Percentiles rank a stretch among this genome's conserved stretches.
Conservation (phyloP, 2,329 filamentous ascomycete species). For the Aspergillus udagawae region DNA sequence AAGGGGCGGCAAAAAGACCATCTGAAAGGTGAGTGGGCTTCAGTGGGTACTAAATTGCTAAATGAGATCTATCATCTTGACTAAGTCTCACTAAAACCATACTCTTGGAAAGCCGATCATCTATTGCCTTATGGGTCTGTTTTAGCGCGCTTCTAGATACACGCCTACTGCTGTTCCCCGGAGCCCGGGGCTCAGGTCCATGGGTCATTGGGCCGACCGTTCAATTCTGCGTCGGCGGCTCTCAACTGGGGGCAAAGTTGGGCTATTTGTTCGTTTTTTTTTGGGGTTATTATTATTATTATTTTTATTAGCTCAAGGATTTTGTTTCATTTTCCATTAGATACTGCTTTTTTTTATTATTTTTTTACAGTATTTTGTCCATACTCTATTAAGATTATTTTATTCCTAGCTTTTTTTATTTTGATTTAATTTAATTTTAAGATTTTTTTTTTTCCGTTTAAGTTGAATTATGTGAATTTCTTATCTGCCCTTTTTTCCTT, state of each 20-base stretch:
- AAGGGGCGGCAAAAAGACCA: background rate
- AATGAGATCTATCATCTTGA: conserved; percentile 38
- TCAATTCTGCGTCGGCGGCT: conserved; percentile 22
- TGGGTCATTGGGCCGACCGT: conserved; percentile 21
- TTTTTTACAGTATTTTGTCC: conserved; percentile 12
- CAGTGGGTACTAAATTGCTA: background rate
- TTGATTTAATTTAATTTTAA: too few relatives aligned
- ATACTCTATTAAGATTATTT: conserved; percentile 11
- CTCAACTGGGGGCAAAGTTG: conserved; percentile 10
- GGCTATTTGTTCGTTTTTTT: conserved; percentile 4
- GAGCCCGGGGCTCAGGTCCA: conserved; percentile 29
- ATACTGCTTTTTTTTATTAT: background rate
- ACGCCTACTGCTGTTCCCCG: conserved; percentile 31
- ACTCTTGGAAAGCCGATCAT: conserved; percentile 34
- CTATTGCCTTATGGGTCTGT: conserved; percentile 24
- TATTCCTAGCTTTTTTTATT: conserved; percentile 2
- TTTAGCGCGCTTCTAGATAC: conserved; percentile 29
- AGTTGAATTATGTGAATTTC: background rate
- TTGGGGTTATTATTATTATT: background rate
- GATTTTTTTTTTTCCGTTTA: conserved; percentile 1
- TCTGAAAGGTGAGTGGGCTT: background rate
- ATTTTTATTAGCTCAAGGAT: conserved; percentile 1
- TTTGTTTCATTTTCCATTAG: conserved; percentile 8
- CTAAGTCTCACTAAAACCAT: conserved; percentile 32
- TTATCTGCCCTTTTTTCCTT: conserved; percentile 4